These are phyloP conservation scores for Lodderomyces margitis DNA, from an alignment of 1,139 yeast genomes.

Conservation along the genomic window DNA sequence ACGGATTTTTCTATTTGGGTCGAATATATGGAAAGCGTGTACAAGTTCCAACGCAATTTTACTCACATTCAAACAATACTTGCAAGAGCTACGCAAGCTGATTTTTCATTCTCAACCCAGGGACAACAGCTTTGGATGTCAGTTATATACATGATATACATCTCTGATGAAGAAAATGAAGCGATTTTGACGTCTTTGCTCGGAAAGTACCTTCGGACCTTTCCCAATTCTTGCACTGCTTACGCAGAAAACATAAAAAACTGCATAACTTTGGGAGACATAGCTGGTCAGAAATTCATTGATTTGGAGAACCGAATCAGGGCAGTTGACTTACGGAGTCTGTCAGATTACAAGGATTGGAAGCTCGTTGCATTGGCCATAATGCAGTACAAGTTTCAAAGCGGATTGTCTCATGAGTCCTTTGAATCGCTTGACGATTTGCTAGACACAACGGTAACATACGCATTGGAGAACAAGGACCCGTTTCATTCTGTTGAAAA, in stretches of 20 bases:
- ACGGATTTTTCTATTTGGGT: constrained; percentile 26
- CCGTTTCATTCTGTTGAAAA: constrained; percentile 44
- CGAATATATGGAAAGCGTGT: constrained; percentile 29
- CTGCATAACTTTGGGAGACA: constrained; percentile 9
- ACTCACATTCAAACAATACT: constrained; percentile 21
- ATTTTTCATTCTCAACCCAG: constrained; percentile 11
- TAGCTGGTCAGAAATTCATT: not conserved
- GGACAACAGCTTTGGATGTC: constrained; percentile 32
- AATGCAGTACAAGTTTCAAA: constrained; percentile 19
- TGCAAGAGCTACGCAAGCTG: constrained; percentile 19
- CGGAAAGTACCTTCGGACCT: constrained; percentile 21
- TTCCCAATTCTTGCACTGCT: constrained; percentile 23
- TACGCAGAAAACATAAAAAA: constrained; percentile 33
- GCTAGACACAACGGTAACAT: constrained; percentile 11
- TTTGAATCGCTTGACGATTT: not conserved
- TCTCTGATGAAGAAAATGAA: constrained; percentile 6
- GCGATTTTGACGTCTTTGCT: constrained; percentile 17
- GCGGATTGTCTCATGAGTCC: not conserved
- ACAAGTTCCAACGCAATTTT: constrained; percentile 17
- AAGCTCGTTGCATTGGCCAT: constrained; percentile 32
- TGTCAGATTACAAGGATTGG: constrained; percentile 33
- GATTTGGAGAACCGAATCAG: constrained; percentile 15
- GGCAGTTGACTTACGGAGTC: constrained; percentile 19
- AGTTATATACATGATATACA: constrained; percentile 13
- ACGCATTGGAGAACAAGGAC: constrained; percentile 32